Conservation (phyloP, 2,329 filamentous ascomycete genomes). For the Alternaria consortialis region DNA sequence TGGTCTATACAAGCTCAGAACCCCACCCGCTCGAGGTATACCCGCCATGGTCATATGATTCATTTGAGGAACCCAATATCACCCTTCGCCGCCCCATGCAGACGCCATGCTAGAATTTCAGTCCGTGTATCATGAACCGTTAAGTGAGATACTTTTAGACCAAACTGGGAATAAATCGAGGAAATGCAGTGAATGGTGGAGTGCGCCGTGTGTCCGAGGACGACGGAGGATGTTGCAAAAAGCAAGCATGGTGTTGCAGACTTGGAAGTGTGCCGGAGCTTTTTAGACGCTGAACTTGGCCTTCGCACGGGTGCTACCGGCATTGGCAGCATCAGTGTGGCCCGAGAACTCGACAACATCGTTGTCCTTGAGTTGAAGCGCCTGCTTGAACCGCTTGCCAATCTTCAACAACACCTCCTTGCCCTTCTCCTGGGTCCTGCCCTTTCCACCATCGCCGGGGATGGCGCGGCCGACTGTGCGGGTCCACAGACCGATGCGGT, state of each 20-base stretch:
- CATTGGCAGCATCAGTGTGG: conserved; percentile 91
- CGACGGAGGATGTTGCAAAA: conserved; percentile 11
- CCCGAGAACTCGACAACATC: conserved; percentile 95
- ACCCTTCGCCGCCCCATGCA: conserved; percentile 49
- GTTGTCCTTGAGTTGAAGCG: conserved; percentile 77
- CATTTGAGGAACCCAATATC: conserved; percentile 42
- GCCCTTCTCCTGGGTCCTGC: conserved; percentile 80
- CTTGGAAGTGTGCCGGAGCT: neutral
- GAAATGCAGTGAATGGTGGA: conserved; percentile 23
- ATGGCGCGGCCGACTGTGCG: conserved; percentile 89
- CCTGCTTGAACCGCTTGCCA: conserved; percentile 90
- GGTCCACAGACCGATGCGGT: conserved; percentile 97
- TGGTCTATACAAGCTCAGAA: conserved; percentile 40
- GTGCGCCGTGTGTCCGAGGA: conserved; percentile 19
- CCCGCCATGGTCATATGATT: conserved; percentile 37
- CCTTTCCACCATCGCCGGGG: conserved; percentile 78
- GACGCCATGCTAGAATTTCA: conserved; percentile 51
- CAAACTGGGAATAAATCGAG: conserved; percentile 34
- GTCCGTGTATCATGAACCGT: conserved; percentile 38
- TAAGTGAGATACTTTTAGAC: conserved; percentile 40
- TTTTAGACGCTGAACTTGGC: conserved; percentile 85
- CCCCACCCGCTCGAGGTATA: conserved; percentile 35
- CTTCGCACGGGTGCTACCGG: conserved; percentile 93
- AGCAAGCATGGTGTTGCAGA: conserved; percentile 8
- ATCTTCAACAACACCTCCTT: conserved; percentile 85